phyloP scores from a whole-genome alignment of 2,329 filamentous ascomycete species.

The Claviceps pazoutovae region DNA sequence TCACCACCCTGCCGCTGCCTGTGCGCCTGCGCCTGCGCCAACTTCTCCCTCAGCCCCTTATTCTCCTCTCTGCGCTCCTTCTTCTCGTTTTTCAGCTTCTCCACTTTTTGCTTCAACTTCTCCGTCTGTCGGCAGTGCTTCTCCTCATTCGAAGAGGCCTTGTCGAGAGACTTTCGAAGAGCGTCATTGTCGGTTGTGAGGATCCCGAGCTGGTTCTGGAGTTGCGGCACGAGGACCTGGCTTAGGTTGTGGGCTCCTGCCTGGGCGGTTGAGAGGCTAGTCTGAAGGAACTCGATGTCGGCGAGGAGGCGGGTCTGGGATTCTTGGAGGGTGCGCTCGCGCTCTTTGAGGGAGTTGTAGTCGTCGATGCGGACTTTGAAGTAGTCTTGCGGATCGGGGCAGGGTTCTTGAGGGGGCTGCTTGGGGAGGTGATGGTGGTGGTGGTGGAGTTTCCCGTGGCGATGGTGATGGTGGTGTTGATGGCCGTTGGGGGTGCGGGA shows the following conservation, averaged over 20 bases:
- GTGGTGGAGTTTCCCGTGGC: slow-evolving; percentile 6
- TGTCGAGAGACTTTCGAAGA: slow-evolving; percentile 24
- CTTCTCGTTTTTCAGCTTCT: slow-evolving; percentile 23
- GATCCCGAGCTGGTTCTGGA: slow-evolving; percentile 22
- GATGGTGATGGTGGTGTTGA: slow-evolving; percentile 15
- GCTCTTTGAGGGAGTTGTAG: slow-evolving; percentile 23
- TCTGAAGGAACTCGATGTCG: slow-evolving; percentile 21
- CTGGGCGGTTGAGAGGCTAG: slow-evolving; percentile 21
- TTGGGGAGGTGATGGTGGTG: slow-evolving; percentile 16
- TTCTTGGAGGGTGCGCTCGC: slow-evolving; percentile 22
- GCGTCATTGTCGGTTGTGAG: slow-evolving; percentile 25
- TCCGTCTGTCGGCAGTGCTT: slow-evolving; percentile 18
- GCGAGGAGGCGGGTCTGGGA: slow-evolving; percentile 20
- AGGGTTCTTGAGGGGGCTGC: slow-evolving; percentile 11
- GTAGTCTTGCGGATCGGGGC: slow-evolving; percentile 17
- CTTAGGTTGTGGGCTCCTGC: slow-evolving; percentile 21
- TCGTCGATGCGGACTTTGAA: slow-evolving; percentile 22
- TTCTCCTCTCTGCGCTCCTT: slow-evolving; percentile 20
- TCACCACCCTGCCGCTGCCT: background rate
- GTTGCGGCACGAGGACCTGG: slow-evolving; percentile 20
- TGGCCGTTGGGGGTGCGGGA: slow-evolving; percentile 22
- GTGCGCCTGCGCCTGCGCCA: slow-evolving; percentile 21
- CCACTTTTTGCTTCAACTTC: slow-evolving; percentile 19
- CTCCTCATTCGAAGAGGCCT: slow-evolving; percentile 15
- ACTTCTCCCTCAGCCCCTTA: slow-evolving; percentile 17